Percentiles rank a stretch among this genome's conserved stretches.
These are phyloP conservation scores for Tetraselmis chui DNA, from an alignment of 139 green algal genomes.

Conservation along the genomic window DNA sequence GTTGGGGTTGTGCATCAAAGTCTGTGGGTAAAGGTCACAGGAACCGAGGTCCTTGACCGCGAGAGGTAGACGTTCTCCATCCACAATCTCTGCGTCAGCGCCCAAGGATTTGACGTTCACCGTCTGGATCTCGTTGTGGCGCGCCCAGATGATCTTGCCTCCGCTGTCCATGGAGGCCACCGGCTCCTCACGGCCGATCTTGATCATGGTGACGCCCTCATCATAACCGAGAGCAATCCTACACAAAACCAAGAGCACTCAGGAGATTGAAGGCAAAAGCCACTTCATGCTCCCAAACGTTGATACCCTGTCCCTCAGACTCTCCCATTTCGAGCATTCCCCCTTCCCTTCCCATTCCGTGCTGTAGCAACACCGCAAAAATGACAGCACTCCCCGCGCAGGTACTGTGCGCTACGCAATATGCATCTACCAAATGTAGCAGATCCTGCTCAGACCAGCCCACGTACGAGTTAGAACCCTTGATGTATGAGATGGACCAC, in stretches of 20 bases:
- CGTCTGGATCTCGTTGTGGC: constrained; percentile 86
- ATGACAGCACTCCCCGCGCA: no score
- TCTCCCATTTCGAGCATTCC: no score
- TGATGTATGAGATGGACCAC: constrained; percentile 80
- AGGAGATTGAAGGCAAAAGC: no score
- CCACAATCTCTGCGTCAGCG: constrained; percentile 55
- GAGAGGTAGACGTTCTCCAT: constrained; percentile 94
- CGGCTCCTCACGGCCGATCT: constrained; percentile 92
- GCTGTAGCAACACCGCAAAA: no score
- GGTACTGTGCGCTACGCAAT: no score
- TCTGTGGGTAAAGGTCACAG: constrained; percentile 90
- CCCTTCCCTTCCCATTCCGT: no score
- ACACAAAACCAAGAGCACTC: no score
- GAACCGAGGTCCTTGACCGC: constrained; percentile 93
- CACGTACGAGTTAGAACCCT: constrained; percentile 74
- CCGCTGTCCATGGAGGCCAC: constrained; percentile 94
- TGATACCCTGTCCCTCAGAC: no score
- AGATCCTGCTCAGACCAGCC: neutral
- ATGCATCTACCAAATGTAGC: no score
- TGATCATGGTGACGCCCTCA: constrained; percentile 89
- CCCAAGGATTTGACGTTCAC: constrained; percentile 82
- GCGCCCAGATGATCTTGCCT: constrained; percentile 93
- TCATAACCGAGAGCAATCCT: constrained; percentile 86
- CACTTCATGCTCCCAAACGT: no score
- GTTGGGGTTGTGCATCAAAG: constrained; percentile 85